These are phyloP conservation scores for Boletus tomentosulus DNA, from an alignment of 768 basidiomycete species.

Conservation along the genomic window DNA sequence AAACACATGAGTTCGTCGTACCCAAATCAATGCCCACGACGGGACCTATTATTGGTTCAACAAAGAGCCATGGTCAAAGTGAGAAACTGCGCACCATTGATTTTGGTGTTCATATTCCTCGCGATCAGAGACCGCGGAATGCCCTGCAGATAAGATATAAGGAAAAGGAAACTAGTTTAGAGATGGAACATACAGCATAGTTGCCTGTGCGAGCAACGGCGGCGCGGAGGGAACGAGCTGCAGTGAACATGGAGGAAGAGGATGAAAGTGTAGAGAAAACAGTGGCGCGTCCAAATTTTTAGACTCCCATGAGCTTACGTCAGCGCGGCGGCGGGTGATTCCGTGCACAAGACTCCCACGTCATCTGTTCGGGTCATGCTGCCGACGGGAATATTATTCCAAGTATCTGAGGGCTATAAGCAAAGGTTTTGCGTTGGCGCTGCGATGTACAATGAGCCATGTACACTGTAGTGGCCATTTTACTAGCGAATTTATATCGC, in stretches of 20 bases:
- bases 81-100: conserved; percentile 55
- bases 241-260: conserved; percentile 66
- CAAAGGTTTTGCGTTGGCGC: too few species aligned
- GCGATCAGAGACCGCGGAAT: conserved; percentile 72
- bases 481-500: background rate
- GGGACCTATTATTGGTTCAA: conserved; percentile 47
- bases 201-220: conserved; percentile 56
- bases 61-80: background rate
- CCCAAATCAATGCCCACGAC: conserved; percentile 97
- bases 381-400: too few species aligned
- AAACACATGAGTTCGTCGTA: conserved; percentile 88
- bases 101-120: conserved; percentile 95
- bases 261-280: conserved; percentile 30
- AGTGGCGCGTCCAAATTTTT: conserved; percentile 46
- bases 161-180: background rate
- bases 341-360: conserved; percentile 11
- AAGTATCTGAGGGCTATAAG: too few species aligned
- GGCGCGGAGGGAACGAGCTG: conserved; percentile 59
- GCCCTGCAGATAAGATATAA: conserved; percentile 37
- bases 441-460: too few species aligned
- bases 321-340: conserved; percentile 12
- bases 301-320: conserved; percentile 30
- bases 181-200: conserved; percentile 51
- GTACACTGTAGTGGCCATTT: background rate
- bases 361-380: background rate